Percentiles rank a stretch among this genome's conserved stretches.
phyloP scores from a whole-genome alignment of 805 yeast genomes.

The Cyberlindnera maritima region DNA sequence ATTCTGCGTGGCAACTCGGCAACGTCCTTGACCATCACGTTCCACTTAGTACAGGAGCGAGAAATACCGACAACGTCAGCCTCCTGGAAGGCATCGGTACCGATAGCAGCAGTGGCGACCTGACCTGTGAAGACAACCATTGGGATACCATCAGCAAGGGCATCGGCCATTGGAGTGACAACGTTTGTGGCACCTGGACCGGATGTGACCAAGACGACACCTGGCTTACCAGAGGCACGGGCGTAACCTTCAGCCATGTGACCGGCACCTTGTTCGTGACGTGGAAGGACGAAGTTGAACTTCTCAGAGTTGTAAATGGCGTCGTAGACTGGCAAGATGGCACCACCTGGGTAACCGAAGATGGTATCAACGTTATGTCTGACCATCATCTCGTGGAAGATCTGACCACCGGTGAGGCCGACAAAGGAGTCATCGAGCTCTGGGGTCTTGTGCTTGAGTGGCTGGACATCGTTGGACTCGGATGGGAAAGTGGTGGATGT shows the following conservation, averaged over 20 bases:
- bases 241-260: conserved; percentile 99
- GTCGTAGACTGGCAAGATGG: conserved; percentile 95
- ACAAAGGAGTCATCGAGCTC: conserved; percentile 82
- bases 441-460: conserved; percentile 7
- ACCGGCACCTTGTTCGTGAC: conserved; percentile 99
- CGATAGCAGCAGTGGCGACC: conserved; percentile 93
- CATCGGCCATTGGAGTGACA: conserved; percentile 98
- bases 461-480: conserved; percentile 3
- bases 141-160: conserved; percentile 95
- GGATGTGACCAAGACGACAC: conserved; percentile 96
- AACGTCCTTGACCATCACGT: conserved; percentile 94
- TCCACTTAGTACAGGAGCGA: conserved; percentile 98
- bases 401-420: conserved; percentile 97
- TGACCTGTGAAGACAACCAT: conserved; percentile 96
- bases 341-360: conserved; percentile 99
- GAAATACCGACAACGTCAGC: conserved; percentile 98
- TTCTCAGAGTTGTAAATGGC: conserved; percentile 90
- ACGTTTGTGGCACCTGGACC: conserved; percentile 99
- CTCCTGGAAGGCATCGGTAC: conserved; percentile 99
- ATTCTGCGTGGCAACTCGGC: conserved; percentile 94
- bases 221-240: conserved; percentile 91
- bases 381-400: conserved; percentile 98
- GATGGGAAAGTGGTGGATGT: conserved; percentile 13
- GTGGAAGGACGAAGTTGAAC: conserved; percentile 87
- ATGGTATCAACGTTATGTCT: conserved; percentile 94